Evolutionary conservation across 495 filamentous ascomycete species (phyloP).

Genomic region (Aspergillus kassunensis): DNA sequence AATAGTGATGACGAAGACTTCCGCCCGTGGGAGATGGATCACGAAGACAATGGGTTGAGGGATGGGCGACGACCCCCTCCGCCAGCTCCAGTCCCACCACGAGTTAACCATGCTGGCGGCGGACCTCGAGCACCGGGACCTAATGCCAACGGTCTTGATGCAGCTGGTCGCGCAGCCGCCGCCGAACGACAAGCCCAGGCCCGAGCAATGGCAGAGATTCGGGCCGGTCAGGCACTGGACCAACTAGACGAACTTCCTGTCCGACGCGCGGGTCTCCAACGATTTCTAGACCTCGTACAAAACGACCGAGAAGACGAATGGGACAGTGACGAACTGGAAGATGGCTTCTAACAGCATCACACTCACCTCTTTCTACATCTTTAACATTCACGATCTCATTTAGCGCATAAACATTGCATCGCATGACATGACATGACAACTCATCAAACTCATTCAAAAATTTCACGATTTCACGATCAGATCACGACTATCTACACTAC

Average conservation of each 20-base stretch:
- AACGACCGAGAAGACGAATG: conserved; percentile 61
- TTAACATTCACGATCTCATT: not conserved
- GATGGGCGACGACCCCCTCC: conserved; percentile 34
- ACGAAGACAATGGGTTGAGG: conserved; percentile 25
- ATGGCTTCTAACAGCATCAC: conserved; percentile 28
- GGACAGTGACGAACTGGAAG: conserved; percentile 60
- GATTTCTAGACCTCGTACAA: conserved; percentile 50
- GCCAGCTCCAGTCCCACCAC: conserved; percentile 41
- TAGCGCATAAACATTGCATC: not conserved
- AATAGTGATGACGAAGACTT: conserved; percentile 31
- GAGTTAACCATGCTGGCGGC: conserved; percentile 23
- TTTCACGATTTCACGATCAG: conserved; percentile 9
- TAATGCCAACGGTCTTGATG: conserved; percentile 27
- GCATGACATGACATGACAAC: too few relatives aligned
- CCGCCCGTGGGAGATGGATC: conserved; percentile 27
- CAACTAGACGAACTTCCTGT: conserved; percentile 9
- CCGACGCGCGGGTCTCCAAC: conserved; percentile 39
- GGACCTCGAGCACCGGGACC: conserved; percentile 26
- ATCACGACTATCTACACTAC: not conserved
- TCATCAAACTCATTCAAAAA: too few relatives aligned
- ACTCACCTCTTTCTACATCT: too few relatives aligned
- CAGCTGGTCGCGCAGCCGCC: conserved; percentile 39
- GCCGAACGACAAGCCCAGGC: conserved; percentile 43
- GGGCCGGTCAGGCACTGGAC: conserved; percentile 26
- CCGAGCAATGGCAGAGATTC: conserved; percentile 42